Base-by-base conservation (phyloP, 2,329 filamentous ascomycete genomes). In the Emmonsia crescens region DNA sequence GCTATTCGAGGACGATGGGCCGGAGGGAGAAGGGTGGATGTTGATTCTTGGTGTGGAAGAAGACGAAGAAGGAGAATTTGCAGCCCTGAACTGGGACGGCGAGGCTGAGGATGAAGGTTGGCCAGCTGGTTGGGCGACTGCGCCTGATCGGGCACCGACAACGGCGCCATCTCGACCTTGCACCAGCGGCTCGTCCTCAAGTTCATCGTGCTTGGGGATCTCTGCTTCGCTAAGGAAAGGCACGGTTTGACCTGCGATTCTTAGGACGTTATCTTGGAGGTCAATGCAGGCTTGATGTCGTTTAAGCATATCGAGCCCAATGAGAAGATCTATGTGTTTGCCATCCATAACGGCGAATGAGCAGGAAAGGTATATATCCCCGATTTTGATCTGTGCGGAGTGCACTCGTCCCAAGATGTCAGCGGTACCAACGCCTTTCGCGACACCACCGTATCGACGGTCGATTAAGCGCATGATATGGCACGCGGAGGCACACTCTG, bases 261-360 rank as follows among this genome's bases (percentile, higher is more conserved):
- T 83, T 21, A 99, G 83, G 65, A 87, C 89, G 70, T 94, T 91
- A 70, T 87, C 88, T 65, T 85, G 83, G 14, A 99, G 82, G 73
- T 99, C 94, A 70, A 99, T 93, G 68, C 83, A 89, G 42, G 93
- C 94, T 75, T 96, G 93, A 75, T 97, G 92, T 46, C 94, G 85
- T 78, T 96, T 96, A 64, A 99, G 82, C 90, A 99, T 99, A 74
- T 99, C 94, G 49, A 99, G 79, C 3, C 94, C 94, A 14, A 99
- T 84, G 1, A 99, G 83, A 21, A 99, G 81, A 73, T 97, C 94
- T 29, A 99, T 94, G 59, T 91, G 86, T 76, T 97, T 99, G 66
- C 94, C 94, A 77, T 99, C 94, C 94, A 99, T 99, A 71, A 99
- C 94, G 2, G 94, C 99, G 75, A 99, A 99, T 63, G 91, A 94